Base-by-base conservation (phyloP, 108 stramenopile genomes). In the Skeletonema potamos region DNA sequence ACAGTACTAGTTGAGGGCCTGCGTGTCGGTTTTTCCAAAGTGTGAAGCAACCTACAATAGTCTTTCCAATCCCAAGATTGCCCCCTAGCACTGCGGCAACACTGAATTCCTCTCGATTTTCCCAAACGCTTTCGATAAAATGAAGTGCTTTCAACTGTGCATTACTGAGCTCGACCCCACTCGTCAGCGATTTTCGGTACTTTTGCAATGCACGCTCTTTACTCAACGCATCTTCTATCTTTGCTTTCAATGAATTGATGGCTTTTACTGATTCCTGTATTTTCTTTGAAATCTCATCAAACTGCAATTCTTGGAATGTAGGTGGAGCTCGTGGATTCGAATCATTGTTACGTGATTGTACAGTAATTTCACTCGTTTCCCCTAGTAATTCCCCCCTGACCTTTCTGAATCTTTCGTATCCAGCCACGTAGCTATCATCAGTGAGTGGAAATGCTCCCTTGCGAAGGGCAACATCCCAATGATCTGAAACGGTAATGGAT, bases 1-100 rank as follows among this genome's bases (percentile, higher is more conserved):
- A 93, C 24, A 90, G 32, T 18, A 90, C 18, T 22, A 90, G 13
- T 54, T 90, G 89, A 27, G 84, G 84, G 10, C 91, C 91, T 22
- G 62, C 32, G 20, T 37, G 36, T 66, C 83, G 54, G 37, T 80
- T 68, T 41, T 72, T 84, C 88, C 86, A 88, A 20, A 91, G 30
- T 0, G 89, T 33, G 27, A 80, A 44, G 44, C 80, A 84, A 7
- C 74, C 76, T 1, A 72, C 73, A 32, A 89, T 63, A 33, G 92
- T 93, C 55, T 89, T 93, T 48, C 92, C 92, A 26, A 66, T 79
- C 32, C 73, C 69, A 10, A 72, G 54, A 51, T 51, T 22, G 22
- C 91, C 91, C 9, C 66, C 56, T 12, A 92, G 30, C 33, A 86
- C 58, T 11, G 74, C 82, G 6, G 88, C 84, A 17, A 73, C 27